Evolutionary conservation across 2,329 filamentous ascomycete genomes (phyloP), one percentile per base, ranked within the genome.

Genomic region (Cladosporium sphaerospermum): DNA sequence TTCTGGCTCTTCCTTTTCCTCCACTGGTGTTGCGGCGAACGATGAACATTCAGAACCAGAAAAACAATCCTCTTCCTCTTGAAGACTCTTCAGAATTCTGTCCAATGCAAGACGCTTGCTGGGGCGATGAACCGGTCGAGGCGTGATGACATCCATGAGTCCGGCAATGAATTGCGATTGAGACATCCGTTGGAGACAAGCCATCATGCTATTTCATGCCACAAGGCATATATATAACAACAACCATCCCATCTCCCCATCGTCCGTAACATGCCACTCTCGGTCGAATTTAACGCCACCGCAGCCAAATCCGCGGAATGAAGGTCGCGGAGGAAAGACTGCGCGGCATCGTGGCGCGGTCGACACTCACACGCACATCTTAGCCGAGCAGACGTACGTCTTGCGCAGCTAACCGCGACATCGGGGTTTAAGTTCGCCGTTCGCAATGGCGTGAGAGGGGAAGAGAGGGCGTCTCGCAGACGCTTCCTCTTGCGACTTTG

Each of bases 11-110:
- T 42, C 16, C 11, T 9, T 14, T 37, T 37, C 34, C 11, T 42
- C 40, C 8, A 42, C 16, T 10, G 40, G 40, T 5, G 40, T 19
- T 4, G 33, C 14, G 1, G 45, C 45, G 2, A 47, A 18, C 13
- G 45, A 47, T 13, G 45, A 47, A n/a, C 32, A 47, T 16, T 47
- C 45, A n/a, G 45, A 47, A 10, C 45, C 45, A 13, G 45, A 47
- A 9, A 37, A 36, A 10, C 32, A 14, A 14, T 47, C 33, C 37
- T 23, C 45, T 14, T 14, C 11, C 2, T 32, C 18, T 5, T 39
- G 31, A 11, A 37, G 33, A 18, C n/a, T 34, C 7, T 19, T 47
- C 10, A 47, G 45, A 11, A 47, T 37, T 33, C 3, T 9, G 9
- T 47, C 18, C n/a, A 47, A 33, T 9, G 45, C 45, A 9, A 23